Conservation (phyloP, 2,329 filamentous ascomycete genomes). For the Diplodia scrobiculata region DNA sequence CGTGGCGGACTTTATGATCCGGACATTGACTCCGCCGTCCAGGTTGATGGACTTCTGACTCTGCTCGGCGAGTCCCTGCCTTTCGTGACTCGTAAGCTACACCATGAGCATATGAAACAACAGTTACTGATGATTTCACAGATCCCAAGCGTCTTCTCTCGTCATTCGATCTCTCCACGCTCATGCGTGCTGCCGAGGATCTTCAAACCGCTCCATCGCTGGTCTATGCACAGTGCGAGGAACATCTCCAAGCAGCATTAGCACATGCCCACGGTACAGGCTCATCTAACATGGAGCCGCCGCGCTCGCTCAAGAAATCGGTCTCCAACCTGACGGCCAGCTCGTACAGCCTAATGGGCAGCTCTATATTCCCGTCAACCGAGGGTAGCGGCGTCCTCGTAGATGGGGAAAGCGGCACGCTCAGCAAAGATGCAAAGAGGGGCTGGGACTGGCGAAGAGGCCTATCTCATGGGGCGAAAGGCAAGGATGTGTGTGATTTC, state of each 20-base stretch:
- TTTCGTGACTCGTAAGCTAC: slow-evolving; percentile 60
- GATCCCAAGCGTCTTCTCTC: slow-evolving; percentile 63
- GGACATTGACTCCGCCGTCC: slow-evolving; percentile 76
- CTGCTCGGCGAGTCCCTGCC: slow-evolving; percentile 81
- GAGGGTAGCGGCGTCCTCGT: slow-evolving; percentile 55
- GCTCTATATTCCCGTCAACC: slow-evolving; percentile 62
- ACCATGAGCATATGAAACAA: slow-evolving; percentile 32
- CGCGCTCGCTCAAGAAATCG: slow-evolving; percentile 59
- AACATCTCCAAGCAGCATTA: slow-evolving; percentile 75
- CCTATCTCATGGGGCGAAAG: slow-evolving; percentile 60
- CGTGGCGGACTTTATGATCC: slow-evolving; percentile 86
- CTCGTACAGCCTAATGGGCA: slow-evolving; percentile 67
- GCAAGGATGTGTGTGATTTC: slow-evolving; percentile 69
- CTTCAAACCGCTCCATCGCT: slow-evolving; percentile 72
- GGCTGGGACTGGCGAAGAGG: slow-evolving; percentile 73
- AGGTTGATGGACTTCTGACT: slow-evolving; percentile 81
- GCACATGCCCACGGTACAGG: slow-evolving; percentile 59
- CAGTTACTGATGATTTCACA: slow-evolving; percentile 34
- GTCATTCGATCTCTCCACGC: slow-evolving; percentile 70
- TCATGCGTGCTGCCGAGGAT: slow-evolving; percentile 79
- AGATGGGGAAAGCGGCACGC: slow-evolving; percentile 33
- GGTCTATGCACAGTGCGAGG: slow-evolving; percentile 73
- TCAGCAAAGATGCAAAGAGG: slow-evolving; percentile 51
- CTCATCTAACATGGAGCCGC: slow-evolving; percentile 33
- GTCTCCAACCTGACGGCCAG: slow-evolving; percentile 55